These are phyloP conservation scores for Zalerion maritima DNA, from an alignment of 495 filamentous ascomycete species.

Conservation along the genomic window DNA sequence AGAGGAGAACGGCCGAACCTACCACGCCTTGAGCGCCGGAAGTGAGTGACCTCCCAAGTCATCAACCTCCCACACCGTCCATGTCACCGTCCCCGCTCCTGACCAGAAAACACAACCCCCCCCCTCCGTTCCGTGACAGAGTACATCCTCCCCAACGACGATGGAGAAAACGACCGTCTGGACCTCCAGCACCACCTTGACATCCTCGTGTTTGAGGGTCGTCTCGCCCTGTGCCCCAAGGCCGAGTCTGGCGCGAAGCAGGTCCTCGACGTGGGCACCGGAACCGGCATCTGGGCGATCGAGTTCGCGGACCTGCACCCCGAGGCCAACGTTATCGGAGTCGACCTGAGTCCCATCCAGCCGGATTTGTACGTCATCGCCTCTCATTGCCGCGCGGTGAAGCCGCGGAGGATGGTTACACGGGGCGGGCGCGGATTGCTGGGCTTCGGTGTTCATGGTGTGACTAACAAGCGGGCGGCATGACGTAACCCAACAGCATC, in stretches of 20 bases:
- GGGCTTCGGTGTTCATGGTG: background rate
- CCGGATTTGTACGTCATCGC: slow-evolving; percentile 7
- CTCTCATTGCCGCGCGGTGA: background rate
- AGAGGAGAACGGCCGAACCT: slow-evolving; percentile 33
- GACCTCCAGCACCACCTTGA: slow-evolving; percentile 31
- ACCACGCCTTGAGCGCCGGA: slow-evolving; percentile 32
- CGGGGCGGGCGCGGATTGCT: too few species aligned
- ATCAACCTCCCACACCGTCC: background rate
- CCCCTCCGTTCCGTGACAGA: too few species aligned
- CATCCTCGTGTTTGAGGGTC: slow-evolving; percentile 22
- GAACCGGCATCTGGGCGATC: slow-evolving; percentile 32
- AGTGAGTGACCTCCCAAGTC: slow-evolving; percentile 3
- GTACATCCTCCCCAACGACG: slow-evolving; percentile 13
- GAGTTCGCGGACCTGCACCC: slow-evolving; percentile 25
- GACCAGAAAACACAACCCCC: too few species aligned
- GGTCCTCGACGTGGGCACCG: slow-evolving; percentile 30
- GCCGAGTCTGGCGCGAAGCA: slow-evolving; percentile 16
- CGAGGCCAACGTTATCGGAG: slow-evolving; percentile 35
- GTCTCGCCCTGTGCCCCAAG: slow-evolving; percentile 19
- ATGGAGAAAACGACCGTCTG: slow-evolving; percentile 8
- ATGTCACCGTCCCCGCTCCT: too few species aligned
- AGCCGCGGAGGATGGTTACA: too few species aligned
- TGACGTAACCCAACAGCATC: slow-evolving; percentile 9
- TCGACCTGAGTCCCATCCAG: slow-evolving; percentile 36
- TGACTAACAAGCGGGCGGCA: too few species aligned